phyloP scores from a whole-genome alignment of 805 yeast species.

The Ogataea haglerorum region DNA sequence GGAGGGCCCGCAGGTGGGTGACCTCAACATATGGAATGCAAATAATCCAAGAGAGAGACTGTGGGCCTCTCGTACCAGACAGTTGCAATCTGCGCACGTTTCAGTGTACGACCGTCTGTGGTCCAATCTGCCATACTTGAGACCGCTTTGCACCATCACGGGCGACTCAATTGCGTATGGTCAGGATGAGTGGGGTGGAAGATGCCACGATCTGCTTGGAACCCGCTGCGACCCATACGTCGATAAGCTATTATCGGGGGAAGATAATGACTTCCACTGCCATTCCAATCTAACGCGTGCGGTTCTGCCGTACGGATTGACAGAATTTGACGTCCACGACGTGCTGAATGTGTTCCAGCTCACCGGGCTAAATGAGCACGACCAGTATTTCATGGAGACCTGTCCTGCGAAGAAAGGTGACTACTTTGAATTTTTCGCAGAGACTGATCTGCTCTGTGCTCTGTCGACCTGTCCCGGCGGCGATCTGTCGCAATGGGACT shows the following conservation, averaged over 20 bases:
- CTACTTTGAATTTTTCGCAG: constrained; percentile 65
- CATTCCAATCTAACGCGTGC: constrained; percentile 63
- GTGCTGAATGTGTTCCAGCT: constrained; percentile 68
- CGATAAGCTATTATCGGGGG: constrained; percentile 59
- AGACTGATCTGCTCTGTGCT: constrained; percentile 60
- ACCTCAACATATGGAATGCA: constrained; percentile 60
- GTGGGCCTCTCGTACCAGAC: constrained; percentile 71
- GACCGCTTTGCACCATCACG: constrained; percentile 63
- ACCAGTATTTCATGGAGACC: constrained; percentile 68
- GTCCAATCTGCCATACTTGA: constrained; percentile 62
- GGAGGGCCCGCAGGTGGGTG: constrained; percentile 71
- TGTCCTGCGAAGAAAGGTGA: constrained; percentile 60
- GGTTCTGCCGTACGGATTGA: constrained; percentile 55
- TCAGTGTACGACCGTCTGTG: constrained; percentile 59
- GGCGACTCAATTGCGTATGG: constrained; percentile 58
- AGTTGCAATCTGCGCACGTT: constrained; percentile 61
- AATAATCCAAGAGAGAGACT: constrained; percentile 60
- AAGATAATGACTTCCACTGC: constrained; percentile 64
- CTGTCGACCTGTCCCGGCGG: constrained; percentile 71
- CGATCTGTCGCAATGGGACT: constrained; percentile 63
- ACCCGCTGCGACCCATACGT: constrained; percentile 71
- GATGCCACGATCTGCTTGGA: constrained; percentile 63
- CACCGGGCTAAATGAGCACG: constrained; percentile 62
- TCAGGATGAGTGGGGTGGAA: constrained; percentile 62
- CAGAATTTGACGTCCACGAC: constrained; percentile 66